Evolutionary conservation across 352 stramenopile genomes (phyloP), one percentile per base, ranked within the genome.

Genomic region (Phytophthora ramorum): DNA sequence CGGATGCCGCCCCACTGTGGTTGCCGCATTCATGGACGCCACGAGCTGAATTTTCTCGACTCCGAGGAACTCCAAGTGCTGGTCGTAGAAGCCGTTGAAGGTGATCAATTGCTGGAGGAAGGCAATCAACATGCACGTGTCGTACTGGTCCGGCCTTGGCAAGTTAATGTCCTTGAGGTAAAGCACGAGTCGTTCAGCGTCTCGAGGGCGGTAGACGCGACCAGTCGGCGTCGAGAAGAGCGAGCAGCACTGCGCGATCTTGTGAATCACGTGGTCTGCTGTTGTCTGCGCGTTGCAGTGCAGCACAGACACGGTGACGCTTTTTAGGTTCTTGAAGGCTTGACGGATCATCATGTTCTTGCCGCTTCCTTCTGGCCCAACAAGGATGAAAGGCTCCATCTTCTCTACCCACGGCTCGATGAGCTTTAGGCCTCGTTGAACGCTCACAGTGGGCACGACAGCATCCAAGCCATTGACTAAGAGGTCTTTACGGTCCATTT

Each of bases 161-260:
- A 99, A 69, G 62, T 99, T 98, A 66, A 99, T 98, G 58, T 99
- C 95, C 70, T 98, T 98, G 22, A 99, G 78, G 69, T 98, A 98
- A 1, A 99, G 74, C 26, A 99, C 93, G 0, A 99, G 80, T 6
- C 91, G 78, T 61, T 98, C 94, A 20, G 83, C 88, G 38, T 98
- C 95, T 52, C 94, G 84, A 9, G 96, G 96, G 0, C 96, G 90
- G 48, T 98, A 98, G 3, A 99, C 95, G 7, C 92, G 85, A 1
- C 96, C 96, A 0, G 87, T 78, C 7, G 76, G 91, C 0, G 95
- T 97, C 7, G 91, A 97, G 68, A 98, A 98, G 4, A 99, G 72
- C 24, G 88, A 96, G 47, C 96, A 99, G 49, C 87, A 94, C 70
- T 98, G 92, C 4, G 87, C 71, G 20, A 99, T 97, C 67, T 98